These are phyloP conservation scores for Halenospora varia DNA, from an alignment of 495 filamentous ascomycete species.

Conservation along the genomic window DNA sequence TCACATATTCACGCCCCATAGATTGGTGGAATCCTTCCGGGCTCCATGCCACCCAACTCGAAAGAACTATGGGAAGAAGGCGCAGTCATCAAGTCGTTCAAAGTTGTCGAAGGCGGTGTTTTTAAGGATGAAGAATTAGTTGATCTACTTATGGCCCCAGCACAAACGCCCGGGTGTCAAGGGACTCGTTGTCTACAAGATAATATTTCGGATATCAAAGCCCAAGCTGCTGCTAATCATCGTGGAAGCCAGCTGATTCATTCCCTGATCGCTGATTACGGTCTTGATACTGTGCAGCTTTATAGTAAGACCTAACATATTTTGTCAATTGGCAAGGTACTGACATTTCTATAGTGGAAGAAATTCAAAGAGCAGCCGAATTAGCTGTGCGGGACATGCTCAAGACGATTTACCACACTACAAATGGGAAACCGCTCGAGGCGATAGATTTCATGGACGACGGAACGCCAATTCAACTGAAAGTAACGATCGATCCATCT, in stretches of 20 bases:
- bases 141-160: conserved; percentile 82
- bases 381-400: conserved; percentile 77
- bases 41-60: conserved; percentile 95
- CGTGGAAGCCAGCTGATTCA: conserved; percentile 92
- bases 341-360: no score
- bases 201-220: conserved; percentile 94
- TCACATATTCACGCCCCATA: no score
- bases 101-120: conserved; percentile 82
- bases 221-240: conserved; percentile 92
- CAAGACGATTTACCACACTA: conserved; percentile 71
- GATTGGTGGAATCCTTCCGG: conserved; percentile 94
- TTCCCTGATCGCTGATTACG: conserved; percentile 81
- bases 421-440: conserved; percentile 68
- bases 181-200: conserved; percentile 88
- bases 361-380: conserved; percentile 91
- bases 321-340: no score
- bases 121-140: conserved; percentile 87
- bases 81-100: conserved; percentile 89
- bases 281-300: conserved; percentile 84
- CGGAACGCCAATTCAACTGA: conserved; percentile 80
- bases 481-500: conserved; percentile 76
- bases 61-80: conserved; percentile 93
- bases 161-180: conserved; percentile 78
- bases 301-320: no score
- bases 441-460: conserved; percentile 93